Conservation (phyloP, 2,329 filamentous ascomycete species). For the Alternaria angustiovoidea region DNA sequence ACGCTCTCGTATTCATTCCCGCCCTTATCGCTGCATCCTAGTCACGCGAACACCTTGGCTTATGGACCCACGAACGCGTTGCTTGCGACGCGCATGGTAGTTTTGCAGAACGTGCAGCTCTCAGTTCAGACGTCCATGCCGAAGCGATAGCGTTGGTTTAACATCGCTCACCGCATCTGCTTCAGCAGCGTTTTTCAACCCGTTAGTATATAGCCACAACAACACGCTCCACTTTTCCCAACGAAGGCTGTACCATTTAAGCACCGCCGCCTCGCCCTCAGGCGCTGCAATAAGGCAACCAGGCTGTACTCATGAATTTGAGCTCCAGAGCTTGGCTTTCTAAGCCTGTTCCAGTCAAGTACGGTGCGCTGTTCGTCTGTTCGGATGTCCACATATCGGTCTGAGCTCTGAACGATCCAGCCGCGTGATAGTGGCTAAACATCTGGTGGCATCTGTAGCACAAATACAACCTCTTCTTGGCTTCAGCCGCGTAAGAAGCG, state of each 20-base stretch:
- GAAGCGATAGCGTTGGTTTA: neutral
- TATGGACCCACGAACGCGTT: neutral
- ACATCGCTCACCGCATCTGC: neutral
- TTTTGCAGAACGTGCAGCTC: neutral
- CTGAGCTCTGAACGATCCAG: neutral
- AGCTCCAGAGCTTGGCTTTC: neutral
- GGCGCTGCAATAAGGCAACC: neutral
- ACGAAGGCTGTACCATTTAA: neutral
- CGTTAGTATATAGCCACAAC: neutral
- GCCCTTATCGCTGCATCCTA: neutral
- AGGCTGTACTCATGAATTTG: neutral
- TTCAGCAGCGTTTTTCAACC: neutral
- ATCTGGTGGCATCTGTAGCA: neutral
- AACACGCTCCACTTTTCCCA: neutral
- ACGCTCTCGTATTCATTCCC: neutral
- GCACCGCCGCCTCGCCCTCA: neutral
- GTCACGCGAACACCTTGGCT: neutral
- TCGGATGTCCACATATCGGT: neutral
- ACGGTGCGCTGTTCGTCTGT: neutral
- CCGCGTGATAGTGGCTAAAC: neutral
- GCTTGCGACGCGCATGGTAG: neutral
- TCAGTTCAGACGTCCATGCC: neutral
- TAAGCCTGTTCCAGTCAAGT: neutral
- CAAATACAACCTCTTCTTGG: neutral
- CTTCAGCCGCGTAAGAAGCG: neutral